These are phyloP conservation scores for Ligustrum vulgare DNA, from an alignment of 257 asterid species.

Conservation along the genomic window DNA sequence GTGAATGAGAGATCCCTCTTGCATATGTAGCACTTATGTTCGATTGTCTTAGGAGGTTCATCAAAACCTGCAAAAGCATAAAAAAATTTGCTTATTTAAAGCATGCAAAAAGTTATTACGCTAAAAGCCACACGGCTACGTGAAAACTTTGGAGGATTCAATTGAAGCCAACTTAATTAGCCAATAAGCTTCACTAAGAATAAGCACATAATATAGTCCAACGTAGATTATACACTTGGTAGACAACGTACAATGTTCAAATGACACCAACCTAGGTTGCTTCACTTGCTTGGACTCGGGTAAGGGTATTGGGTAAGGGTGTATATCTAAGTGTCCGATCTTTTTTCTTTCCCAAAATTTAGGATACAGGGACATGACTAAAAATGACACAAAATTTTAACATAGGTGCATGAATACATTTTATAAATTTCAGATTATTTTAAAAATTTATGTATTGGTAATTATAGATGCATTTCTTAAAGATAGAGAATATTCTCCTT, in stretches of 20 bases:
- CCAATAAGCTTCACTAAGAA: not conserved
- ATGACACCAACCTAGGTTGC: not conserved
- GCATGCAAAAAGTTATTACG: not conserved
- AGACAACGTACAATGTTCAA: not conserved
- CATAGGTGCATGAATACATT: no score
- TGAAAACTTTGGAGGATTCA: not conserved
- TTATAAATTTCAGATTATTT: no score
- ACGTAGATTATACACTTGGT: not conserved
- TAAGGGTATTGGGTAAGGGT: no score
- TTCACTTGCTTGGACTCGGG: no score
- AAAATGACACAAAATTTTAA: no score
- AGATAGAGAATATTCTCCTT: no score
- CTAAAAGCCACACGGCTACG: not conserved
- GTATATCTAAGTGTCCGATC: no score
- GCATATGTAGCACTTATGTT: conserved; percentile 60
- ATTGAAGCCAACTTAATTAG: not conserved
- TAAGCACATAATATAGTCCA: not conserved
- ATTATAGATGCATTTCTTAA: no score
- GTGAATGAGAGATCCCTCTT: conserved; percentile 64
- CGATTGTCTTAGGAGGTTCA: conserved; percentile 33
- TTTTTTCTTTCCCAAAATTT: no score
- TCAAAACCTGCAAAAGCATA: conserved; percentile 48
- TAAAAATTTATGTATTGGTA: no score
- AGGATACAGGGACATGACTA: no score
- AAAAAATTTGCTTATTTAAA: not conserved